Conservation (phyloP, 495 filamentous ascomycete genomes). For the Endocarpon pusillum region DNA sequence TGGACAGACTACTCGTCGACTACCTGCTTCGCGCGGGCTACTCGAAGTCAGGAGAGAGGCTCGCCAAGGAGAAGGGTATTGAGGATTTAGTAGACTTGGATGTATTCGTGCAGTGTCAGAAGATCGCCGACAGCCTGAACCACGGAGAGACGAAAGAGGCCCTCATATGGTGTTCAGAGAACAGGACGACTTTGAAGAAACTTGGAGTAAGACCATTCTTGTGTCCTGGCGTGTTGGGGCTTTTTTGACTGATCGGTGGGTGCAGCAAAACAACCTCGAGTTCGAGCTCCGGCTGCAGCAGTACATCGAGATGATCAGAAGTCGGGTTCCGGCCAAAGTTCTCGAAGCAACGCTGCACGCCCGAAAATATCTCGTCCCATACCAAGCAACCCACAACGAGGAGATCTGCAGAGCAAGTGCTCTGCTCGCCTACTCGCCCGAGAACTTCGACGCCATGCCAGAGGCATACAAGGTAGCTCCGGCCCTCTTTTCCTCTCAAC, state of each 20-base stretch:
- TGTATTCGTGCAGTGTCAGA: slow-evolving; percentile 69
- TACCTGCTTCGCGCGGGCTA: slow-evolving; percentile 78
- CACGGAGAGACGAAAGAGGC: slow-evolving; percentile 59
- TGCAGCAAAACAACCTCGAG: slow-evolving; percentile 67
- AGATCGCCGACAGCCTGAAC: slow-evolving; percentile 53
- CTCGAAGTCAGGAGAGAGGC: slow-evolving; percentile 50
- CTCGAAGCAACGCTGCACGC: slow-evolving; percentile 68
- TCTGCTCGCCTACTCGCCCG: slow-evolving; percentile 56
- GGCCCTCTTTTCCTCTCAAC: slow-evolving; percentile 1
- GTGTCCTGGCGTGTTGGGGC: background rate
- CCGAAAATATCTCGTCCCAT: slow-evolving; percentile 56
- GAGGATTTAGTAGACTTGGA: slow-evolving; percentile 75
- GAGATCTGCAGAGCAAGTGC: slow-evolving; percentile 62
- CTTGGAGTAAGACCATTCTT: slow-evolving; percentile 39
- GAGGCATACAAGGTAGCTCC: slow-evolving; percentile 46
- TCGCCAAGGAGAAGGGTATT: slow-evolving; percentile 55
- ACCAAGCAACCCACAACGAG: slow-evolving; percentile 43
- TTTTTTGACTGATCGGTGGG: slow-evolving; percentile 15
- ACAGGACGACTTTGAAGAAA: slow-evolving; percentile 72
- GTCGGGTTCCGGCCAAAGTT: slow-evolving; percentile 36
- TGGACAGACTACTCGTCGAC: slow-evolving; percentile 78
- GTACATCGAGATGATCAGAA: slow-evolving; percentile 77
- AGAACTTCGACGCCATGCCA: slow-evolving; percentile 33
- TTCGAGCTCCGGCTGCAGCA: slow-evolving; percentile 92
- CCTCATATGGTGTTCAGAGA: slow-evolving; percentile 79